Conservation (phyloP, 179 eudicot genomes). For the Spinacia oleracea region DNA sequence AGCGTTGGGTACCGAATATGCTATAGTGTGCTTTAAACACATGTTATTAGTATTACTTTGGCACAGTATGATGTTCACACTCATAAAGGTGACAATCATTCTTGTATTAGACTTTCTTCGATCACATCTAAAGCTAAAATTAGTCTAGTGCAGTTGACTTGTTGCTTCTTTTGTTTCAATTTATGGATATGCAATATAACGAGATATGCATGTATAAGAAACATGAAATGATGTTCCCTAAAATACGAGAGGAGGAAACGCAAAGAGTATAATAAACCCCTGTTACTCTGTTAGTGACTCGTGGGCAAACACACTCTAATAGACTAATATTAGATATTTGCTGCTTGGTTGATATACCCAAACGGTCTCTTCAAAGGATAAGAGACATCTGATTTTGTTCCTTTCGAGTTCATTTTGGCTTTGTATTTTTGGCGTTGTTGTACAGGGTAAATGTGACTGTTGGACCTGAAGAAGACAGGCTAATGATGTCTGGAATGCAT, state of each 20-base stretch:
- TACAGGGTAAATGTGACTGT: slow-evolving; percentile 42
- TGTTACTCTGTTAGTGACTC: background rate
- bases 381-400: background rate
- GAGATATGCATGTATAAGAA: background rate
- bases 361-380: background rate
- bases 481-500: slow-evolving; percentile 50
- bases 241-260: background rate
- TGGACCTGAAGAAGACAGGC: slow-evolving; percentile 46
- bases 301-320: background rate
- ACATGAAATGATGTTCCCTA: background rate
- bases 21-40: background rate
- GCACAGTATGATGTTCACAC: background rate
- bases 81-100: background rate
- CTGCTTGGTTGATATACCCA: slow-evolving; percentile 1
- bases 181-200: slow-evolving; percentile 3
- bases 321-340: background rate
- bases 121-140: background rate
- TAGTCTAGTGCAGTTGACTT: background rate
- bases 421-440: background rate
- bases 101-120: background rate
- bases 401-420: slow-evolving; percentile 8
- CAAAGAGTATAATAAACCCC: background rate
- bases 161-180: background rate
- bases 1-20: background rate
- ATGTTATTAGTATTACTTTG: background rate